A percentile compares a stretch with the other conserved stretches of the same genome.
These are phyloP conservation scores for Helenozyma baotianmanensis DNA, from an alignment of 805 yeast species.

Conservation along the genomic window DNA sequence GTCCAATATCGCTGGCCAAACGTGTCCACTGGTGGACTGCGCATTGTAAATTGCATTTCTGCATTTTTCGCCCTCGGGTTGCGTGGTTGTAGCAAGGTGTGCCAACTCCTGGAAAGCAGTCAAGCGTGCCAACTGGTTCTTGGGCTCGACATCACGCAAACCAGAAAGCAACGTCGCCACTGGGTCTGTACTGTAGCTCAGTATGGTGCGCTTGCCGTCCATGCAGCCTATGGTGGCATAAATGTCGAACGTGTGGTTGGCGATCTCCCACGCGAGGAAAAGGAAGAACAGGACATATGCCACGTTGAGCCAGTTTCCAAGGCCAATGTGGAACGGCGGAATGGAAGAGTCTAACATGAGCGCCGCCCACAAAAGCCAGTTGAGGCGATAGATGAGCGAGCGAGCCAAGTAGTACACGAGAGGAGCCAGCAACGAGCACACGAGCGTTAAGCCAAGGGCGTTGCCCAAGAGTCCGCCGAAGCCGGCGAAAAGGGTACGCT, in stretches of 20 bases:
- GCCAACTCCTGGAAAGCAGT: conserved; percentile 78
- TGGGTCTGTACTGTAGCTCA: conserved; percentile 56
- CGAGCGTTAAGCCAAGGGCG: conserved; percentile 27
- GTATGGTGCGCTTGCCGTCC: conserved; percentile 59
- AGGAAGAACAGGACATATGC: conserved; percentile 31
- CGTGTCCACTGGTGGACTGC: conserved; percentile 38
- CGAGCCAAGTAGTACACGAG: conserved; percentile 39
- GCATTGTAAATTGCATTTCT: conserved; percentile 53
- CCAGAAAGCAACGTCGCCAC: conserved; percentile 62
- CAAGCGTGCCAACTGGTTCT: conserved; percentile 34
- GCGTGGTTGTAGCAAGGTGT: conserved; percentile 49
- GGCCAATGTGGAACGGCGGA: conserved; percentile 28
- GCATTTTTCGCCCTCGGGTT: conserved; percentile 34
- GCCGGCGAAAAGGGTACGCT: conserved; percentile 24
- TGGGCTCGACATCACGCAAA: conserved; percentile 45
- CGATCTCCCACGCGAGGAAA: conserved; percentile 47
- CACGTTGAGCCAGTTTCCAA: conserved; percentile 23
- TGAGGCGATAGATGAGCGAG: conserved; percentile 35
- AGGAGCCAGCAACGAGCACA: conserved; percentile 30
- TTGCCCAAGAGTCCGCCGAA: conserved; percentile 32
- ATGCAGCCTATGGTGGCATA: conserved; percentile 70
- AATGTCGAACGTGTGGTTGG: conserved; percentile 56
- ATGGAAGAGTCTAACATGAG: conserved; percentile 32
- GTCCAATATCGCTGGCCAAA: conserved; percentile 57
- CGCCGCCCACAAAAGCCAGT: conserved; percentile 26